A percentile compares a stretch with the other conserved stretches of the same genome.
phyloP scores from a whole-genome alignment of 148 eudicot species.

The Camellia lanceoleosa region DNA sequence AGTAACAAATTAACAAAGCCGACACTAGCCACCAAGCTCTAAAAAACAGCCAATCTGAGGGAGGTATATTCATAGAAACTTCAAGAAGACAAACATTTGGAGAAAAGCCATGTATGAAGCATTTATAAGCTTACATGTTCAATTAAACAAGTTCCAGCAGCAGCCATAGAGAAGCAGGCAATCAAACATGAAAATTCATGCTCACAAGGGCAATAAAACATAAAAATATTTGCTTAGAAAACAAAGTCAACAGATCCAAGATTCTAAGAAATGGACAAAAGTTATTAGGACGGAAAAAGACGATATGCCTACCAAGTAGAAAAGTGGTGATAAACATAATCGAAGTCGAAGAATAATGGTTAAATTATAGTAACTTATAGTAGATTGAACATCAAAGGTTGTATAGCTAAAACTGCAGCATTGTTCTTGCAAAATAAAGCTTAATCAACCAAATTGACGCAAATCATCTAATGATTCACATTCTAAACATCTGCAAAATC shows the following conservation, averaged over 20 bases:
- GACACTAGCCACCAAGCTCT: not conserved
- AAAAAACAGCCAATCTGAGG: not conserved
- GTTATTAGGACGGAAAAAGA: not conserved
- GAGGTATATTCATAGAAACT: not conserved
- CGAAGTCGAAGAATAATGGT: not conserved
- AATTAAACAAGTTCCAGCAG: no score
- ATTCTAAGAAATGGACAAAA: not conserved
- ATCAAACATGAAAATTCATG: no score
- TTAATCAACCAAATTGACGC: not conserved
- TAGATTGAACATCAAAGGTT: not conserved
- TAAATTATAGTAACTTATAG: not conserved
- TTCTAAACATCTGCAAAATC: not conserved
- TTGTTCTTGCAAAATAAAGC: not conserved
- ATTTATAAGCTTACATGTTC: no score
- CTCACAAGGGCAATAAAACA: no score
- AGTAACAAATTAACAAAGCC: not conserved
- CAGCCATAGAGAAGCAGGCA: not conserved
- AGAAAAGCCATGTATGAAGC: not conserved
- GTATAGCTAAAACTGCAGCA: not conserved
- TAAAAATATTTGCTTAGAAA: no score
- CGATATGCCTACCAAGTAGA: not conserved
- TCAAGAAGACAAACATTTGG: not conserved
- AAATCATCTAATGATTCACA: not conserved
- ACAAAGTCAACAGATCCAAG: no score
- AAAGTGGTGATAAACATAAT: not conserved